Evolutionary conservation across 1,284 basidiomycete genomes (phyloP).

Genomic region (Agaricales sp.): DNA sequence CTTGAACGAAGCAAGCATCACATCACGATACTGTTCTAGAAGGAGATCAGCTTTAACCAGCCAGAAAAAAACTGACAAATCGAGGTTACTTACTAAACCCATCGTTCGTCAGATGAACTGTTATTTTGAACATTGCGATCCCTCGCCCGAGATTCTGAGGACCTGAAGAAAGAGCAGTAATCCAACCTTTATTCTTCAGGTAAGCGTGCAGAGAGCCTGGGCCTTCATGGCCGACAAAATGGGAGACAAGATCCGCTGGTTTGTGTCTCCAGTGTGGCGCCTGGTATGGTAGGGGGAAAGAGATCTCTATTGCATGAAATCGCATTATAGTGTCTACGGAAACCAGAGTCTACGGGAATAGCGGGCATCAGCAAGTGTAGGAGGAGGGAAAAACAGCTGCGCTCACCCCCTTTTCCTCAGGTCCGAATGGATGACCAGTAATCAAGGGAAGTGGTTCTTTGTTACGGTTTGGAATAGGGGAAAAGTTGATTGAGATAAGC

Average conservation of each 20-base stretch:
- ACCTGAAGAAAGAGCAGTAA: constrained; percentile 71
- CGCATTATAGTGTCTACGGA: constrained; percentile 89
- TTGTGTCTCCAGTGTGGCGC: constrained; percentile 72
- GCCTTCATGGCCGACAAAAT: constrained; percentile 95
- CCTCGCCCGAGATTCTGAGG: constrained; percentile 68
- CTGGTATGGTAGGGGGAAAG: constrained; percentile 85
- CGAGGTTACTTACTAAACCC: constrained; percentile 63
- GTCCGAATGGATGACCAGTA: constrained; percentile 68
- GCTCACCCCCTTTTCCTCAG: constrained; percentile 68
- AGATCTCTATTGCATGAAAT: constrained; percentile 80
- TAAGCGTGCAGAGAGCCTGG: constrained; percentile 89
- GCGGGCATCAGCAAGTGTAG: constrained; percentile 6
- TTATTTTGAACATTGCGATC: constrained; percentile 87
- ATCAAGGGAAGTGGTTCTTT: constrained; percentile 60
- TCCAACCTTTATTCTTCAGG: constrained; percentile 90
- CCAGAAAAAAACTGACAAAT: constrained; percentile 4
- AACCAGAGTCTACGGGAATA: constrained; percentile 56
- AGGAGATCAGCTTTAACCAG: constrained; percentile 5
- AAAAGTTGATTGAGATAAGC: constrained; percentile 68
- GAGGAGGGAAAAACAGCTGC: constrained; percentile 1
- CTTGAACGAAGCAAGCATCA: constrained; percentile 72
- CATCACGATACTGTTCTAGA: constrained; percentile 70
- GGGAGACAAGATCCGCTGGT: constrained; percentile 74
- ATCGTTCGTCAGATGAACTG: constrained; percentile 73
- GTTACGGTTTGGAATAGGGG: constrained; percentile 64